phyloP scores from a whole-genome alignment of 2,329 filamentous ascomycete species.

The Arthroderma sp. region DNA sequence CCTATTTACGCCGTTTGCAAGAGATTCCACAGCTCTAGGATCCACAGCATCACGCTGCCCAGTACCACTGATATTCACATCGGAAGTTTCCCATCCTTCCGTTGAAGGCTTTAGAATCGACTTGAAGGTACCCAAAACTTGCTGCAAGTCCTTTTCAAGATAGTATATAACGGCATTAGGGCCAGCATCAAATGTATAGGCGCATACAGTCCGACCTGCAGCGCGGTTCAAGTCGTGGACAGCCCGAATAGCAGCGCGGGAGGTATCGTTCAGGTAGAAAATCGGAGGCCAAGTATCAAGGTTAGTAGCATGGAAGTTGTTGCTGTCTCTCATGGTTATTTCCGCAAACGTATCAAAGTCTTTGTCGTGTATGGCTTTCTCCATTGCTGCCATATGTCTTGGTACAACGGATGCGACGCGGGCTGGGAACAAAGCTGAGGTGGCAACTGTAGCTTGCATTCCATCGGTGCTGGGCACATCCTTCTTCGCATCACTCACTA shows the following conservation, averaged over 20 bases:
- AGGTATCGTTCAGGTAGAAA: slow-evolving; percentile 96
- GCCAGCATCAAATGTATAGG: slow-evolving; percentile 95
- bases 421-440: slow-evolving; percentile 72
- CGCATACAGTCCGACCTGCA: slow-evolving; percentile 67
- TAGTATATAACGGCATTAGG: slow-evolving; percentile 97
- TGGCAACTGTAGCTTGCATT: slow-evolving; percentile 94
- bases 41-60: slow-evolving; percentile 46
- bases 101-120: slow-evolving; percentile 53
- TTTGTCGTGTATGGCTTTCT: slow-evolving; percentile 59
- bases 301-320: slow-evolving; percentile 91
- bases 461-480: slow-evolving; percentile 82
- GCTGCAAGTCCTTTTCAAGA: slow-evolving; percentile 59
- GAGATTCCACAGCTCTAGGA: slow-evolving; percentile 41
- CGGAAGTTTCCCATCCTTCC: slow-evolving; percentile 37
- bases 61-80: slow-evolving; percentile 39
- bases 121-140: slow-evolving; percentile 69
- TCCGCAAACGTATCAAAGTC: slow-evolving; percentile 82
- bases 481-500: slow-evolving; percentile 90
- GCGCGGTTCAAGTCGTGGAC: slow-evolving; percentile 78
- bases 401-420: slow-evolving; percentile 68
- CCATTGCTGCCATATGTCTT: slow-evolving; percentile 69
- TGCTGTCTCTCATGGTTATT: slow-evolving; percentile 92
- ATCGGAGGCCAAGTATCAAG: slow-evolving; percentile 94
- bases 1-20: slow-evolving; percentile 70
- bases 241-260: slow-evolving; percentile 69